Evolutionary conservation across 2,329 filamentous ascomycete genomes (phyloP).

Genomic region (Ascochyta lentis): DNA sequence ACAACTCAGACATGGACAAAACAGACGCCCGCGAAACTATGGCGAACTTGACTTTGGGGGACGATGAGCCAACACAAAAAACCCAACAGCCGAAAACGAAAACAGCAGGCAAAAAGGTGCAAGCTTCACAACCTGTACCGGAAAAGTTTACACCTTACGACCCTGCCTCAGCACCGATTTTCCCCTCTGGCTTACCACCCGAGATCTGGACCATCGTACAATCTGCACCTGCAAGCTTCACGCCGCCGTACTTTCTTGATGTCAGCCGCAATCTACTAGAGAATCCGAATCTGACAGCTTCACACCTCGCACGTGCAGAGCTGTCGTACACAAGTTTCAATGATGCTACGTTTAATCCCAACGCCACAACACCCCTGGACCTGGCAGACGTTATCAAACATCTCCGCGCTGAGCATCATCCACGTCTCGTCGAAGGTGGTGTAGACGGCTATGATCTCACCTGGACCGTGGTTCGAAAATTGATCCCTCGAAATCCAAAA

Average conservation of each 20-base stretch:
- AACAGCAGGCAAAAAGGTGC: neutral
- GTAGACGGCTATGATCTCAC: constrained; percentile 54
- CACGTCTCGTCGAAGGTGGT: constrained; percentile 34
- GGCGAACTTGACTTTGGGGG: neutral
- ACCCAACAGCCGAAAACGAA: neutral
- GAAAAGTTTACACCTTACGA: constrained; percentile 46
- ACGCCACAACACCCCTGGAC: constrained; percentile 38
- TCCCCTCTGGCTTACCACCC: constrained; percentile 39
- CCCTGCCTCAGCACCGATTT: constrained; percentile 25
- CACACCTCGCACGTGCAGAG: constrained; percentile 79
- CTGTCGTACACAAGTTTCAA: constrained; percentile 65
- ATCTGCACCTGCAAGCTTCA: constrained; percentile 64
- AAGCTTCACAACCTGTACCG: constrained; percentile 1
- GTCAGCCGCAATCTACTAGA: constrained; percentile 77
- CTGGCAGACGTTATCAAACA: constrained; percentile 58
- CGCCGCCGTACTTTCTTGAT: constrained; percentile 65
- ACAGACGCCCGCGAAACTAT: neutral
- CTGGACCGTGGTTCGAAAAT: constrained; percentile 73
- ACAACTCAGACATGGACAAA: constrained; percentile 3
- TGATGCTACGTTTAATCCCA: constrained; percentile 45
- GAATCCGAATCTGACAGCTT: constrained; percentile 82
- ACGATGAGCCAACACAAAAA: neutral
- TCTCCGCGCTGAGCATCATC: constrained; percentile 51
- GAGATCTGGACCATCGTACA: constrained; percentile 49
- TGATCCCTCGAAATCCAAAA: constrained; percentile 82